Base-by-base conservation (phyloP, 2,329 filamentous ascomycete genomes). In the Ophiocordyceps camponoti-saundersi region DNA sequence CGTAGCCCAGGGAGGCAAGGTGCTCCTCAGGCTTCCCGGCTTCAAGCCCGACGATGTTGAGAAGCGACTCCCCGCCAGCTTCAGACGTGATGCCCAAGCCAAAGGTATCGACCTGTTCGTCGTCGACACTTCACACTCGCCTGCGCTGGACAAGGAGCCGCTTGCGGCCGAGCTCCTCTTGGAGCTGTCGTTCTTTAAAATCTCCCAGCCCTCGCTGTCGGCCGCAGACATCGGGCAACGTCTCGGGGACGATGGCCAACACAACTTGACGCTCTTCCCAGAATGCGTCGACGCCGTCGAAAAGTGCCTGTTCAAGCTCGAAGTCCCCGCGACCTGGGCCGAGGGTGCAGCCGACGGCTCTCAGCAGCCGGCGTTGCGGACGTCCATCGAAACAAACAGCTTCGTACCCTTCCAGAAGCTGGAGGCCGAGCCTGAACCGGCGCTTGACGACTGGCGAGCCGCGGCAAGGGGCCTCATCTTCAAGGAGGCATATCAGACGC, bases 11-110 rank as follows among this genome's bases (percentile, higher is more conserved):
- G 77, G 78, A 46, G 84, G 83, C 47, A 82, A 79, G 52, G 64
- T 95, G 42, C 73, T 95, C 47, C 58, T 95, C 41, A 85, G 80
- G 57, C 73, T 92, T 22, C 74, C 85, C 26, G 81, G 79, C 54
- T 78, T 86, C 61, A 95, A 94, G 67, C 78, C 87, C 46, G 90
- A 93, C 42, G 88, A 95, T 34, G 62, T 89, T 7, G 90, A 96
- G 69, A 94, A 93, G 75, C 81, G 85, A 55, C 69, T 98, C 6
- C 77, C 86, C 2, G 70, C 73, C 36, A 62, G 70, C 44, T 76
- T 92, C 52, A 80, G 84, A 59, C 86, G 84, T 64, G 70, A 74
- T 15, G 65, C 95, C 45, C 77, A 79, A 47, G 71, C 79, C 57
- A 86, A 85, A 63, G 72, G 74, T 32, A 69, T 89, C 32, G 68